Evolutionary conservation across 2,329 filamentous ascomycete genomes (phyloP).

Genomic region (Lachnellula suecica): DNA sequence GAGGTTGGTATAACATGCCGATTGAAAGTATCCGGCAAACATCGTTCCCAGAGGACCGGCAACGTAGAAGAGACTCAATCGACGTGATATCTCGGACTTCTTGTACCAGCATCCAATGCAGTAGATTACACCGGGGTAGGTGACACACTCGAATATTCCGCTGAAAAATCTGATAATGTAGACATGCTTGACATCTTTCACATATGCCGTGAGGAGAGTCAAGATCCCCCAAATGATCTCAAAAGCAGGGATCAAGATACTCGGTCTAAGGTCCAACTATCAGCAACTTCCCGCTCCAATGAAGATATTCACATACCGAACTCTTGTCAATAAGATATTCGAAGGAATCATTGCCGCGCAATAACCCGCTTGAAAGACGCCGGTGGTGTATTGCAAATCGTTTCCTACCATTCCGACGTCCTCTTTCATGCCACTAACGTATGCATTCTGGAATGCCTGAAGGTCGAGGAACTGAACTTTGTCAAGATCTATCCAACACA

Average conservation of each 20-base stretch:
- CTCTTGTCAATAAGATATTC: conserved; percentile 10
- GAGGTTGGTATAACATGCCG: conserved; percentile 26
- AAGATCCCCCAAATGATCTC: conserved; percentile 8
- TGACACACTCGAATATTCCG: conserved; percentile 36
- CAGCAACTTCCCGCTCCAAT: neutral
- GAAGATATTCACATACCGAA: neutral
- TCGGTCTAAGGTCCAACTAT: neutral
- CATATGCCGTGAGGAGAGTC: conserved; percentile 4
- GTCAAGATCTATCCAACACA: too few relatives aligned
- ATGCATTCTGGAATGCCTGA: conserved; percentile 33
- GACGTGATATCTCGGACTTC: conserved; percentile 54
- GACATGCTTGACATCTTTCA: conserved; percentile 8
- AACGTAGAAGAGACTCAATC: conserved; percentile 58
- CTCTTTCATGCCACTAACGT: conserved; percentile 39
- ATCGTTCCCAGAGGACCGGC: conserved; percentile 46
- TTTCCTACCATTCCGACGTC: conserved; percentile 39
- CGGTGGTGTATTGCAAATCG: conserved; percentile 33
- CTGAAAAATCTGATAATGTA: conserved; percentile 46
- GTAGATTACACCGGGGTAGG: conserved; percentile 53
- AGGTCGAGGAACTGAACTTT: conserved; percentile 4
- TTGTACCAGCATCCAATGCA: conserved; percentile 60
- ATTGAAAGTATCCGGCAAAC: conserved; percentile 22
- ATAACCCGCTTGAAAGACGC: conserved; percentile 6
- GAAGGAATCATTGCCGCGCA: conserved; percentile 4
- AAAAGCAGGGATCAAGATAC: conserved; percentile 5